Evolutionary conservation across 441 rosid species (phyloP), one percentile per base, ranked within the genome.

Genomic region (Gossypium davidsonii): DNA sequence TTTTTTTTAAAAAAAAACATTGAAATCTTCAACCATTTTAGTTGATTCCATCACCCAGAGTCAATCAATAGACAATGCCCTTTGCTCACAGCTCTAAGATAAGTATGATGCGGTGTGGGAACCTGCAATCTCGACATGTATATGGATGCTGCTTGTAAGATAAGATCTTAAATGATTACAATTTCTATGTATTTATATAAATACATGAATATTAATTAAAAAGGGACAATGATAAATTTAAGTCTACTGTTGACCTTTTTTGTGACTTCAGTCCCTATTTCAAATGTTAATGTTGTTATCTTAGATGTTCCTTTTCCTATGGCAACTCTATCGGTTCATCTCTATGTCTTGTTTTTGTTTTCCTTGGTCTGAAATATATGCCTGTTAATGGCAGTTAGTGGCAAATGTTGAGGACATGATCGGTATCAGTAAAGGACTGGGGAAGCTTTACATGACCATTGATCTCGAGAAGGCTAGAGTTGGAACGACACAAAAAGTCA

Each of bases 381-480:
- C 21, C 23, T 17, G 26, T 17, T 51, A 1, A 31, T 31, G 37
- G 1, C 37, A 55, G 59, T 55, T 55, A 20, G 7, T 85, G 76
- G 90, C 82, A 23, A 93, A 88, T 80, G 87, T 91, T 34, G 95
- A 89, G 79, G 95, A 89, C 31, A 80, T 85, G 0, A 82, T 95
- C 80, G 98, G 98, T 72, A 11, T 95, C 69, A 93, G 99, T 55
- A 88, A 89, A 79, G 97, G 98, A 71, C 83, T 81, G 17, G 77
- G 86, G 34, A 84, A 85, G 77, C 78, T 92, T 26, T 95, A 91
- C 64, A 97, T 98, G 2, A 86, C 91, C 3, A 85, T 95, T 26
- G 98, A 93, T 84, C 83, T 95, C 21, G 96, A 89, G 39, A 90
- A 78, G 85, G 97, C 98, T 74, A 90, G 99, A 83, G 96, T 89